Evolutionary conservation across 2,329 filamentous ascomycete genomes (phyloP), one percentile per base, ranked within the genome.

Genomic region (Fusarium temperatum): DNA sequence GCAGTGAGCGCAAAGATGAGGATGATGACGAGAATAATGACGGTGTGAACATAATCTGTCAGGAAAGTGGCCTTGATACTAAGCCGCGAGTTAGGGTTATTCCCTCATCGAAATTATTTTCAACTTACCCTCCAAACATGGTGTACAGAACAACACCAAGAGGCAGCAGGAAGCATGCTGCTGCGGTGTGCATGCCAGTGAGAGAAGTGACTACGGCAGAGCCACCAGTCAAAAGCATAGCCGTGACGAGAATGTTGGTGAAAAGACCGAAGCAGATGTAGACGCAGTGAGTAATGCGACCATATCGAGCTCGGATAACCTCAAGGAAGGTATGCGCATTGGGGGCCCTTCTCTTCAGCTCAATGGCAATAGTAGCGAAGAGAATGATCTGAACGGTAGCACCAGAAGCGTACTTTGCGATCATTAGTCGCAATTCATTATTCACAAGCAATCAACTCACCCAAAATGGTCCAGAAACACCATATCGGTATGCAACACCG

Each of bases 321-420:
- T 97, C 94, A 15, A 97, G 89, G 81, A 94, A 95, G 0, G 90
- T 92, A 76, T 98, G 95, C 2, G 94, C 95, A 79, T 97, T 97
- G 0, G 95, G 95, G 0, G 94, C 94, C 63, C 93, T 90, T 74
- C 93, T 88, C 85, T 98, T 98, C 59, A 98, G 84, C 81, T 97
- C 94, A 76, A 98, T 98, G 36, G 95, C 95, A 35, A 98, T 88
- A 0, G 94, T 97, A 3, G 95, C 94, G 78, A 98, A 98, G 3
- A 98, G 87, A 35, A 98, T 87, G 76, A 98, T 95, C 80, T 97
- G 94, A 11, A 96, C 93, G 0, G 92, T 95, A 17, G 94, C 94
- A 14, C 76, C 89, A 4, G 86, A 88, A 2, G 89, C 89, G 78
- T 92, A 92, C 70, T 72, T 20, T 12, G 0, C 14, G 3, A 18